A percentile compares a stretch with the other conserved stretches of the same genome.
Evolutionary conservation across 1,139 yeast species (phyloP).

Genomic region (Blastobotrys raffinosifermentans): DNA sequence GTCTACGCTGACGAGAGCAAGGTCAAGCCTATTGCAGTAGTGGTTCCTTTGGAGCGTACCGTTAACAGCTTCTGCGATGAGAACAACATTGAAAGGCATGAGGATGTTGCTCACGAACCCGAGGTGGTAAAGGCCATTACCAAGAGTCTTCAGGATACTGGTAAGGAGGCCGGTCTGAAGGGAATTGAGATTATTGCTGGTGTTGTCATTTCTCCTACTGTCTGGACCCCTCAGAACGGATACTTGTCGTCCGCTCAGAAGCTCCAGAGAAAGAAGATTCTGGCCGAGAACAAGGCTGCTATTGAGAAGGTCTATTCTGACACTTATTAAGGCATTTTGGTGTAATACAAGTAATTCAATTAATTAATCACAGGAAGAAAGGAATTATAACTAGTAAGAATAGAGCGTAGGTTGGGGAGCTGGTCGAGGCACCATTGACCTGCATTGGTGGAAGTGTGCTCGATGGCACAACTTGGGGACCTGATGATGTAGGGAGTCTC

Average conservation of each 20-base stretch:
- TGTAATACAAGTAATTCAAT: too few relatives aligned
- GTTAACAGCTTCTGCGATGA: conserved; percentile 56
- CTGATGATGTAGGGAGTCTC: too few relatives aligned
- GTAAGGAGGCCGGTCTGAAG: conserved; percentile 68
- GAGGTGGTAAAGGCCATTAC: conserved; percentile 52
- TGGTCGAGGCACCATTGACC: too few relatives aligned
- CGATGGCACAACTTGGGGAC: too few relatives aligned
- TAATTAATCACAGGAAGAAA: too few relatives aligned
- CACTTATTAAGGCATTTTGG: conserved; percentile 3
- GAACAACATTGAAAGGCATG: conserved; percentile 45
- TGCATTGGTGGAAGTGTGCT: too few relatives aligned
- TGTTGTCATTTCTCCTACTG: conserved; percentile 73
- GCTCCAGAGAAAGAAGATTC: conserved; percentile 88
- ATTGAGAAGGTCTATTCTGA: conserved; percentile 22
- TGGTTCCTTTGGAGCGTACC: conserved; percentile 71
- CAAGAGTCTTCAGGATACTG: conserved; percentile 63
- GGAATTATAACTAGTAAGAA: too few relatives aligned
- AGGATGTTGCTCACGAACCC: conserved; percentile 51
- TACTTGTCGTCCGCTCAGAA: conserved; percentile 94
- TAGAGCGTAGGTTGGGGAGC: too few relatives aligned
- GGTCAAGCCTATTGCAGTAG: conserved; percentile 88
- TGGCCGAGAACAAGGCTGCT: conserved; percentile 41
- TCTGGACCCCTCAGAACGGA: conserved; percentile 98
- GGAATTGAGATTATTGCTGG: conserved; percentile 86
- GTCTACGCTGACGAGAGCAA: conserved; percentile 84